Conservation (phyloP, 2,329 filamentous ascomycete genomes). For the Dactylella cylindrospora region DNA sequence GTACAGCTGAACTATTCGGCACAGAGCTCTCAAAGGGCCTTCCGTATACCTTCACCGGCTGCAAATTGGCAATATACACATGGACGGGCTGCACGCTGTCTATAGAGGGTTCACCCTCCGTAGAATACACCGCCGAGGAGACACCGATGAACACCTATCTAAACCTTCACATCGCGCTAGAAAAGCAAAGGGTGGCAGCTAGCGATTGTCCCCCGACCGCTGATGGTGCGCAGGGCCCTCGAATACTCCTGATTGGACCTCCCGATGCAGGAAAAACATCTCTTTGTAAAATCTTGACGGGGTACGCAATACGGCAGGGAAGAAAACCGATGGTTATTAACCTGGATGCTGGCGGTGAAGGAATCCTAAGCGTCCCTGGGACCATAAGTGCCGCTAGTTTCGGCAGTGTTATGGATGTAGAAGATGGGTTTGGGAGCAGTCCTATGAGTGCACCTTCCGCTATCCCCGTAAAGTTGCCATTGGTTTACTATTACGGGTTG, state of each 20-base stretch:
- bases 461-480: slow-evolving; percentile 84
- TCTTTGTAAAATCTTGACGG: slow-evolving; percentile 72
- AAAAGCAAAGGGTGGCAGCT: slow-evolving; percentile 68
- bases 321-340: slow-evolving; percentile 81
- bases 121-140: slow-evolving; percentile 66
- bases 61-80: slow-evolving; percentile 84
- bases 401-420: slow-evolving; percentile 81
- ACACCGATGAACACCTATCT: slow-evolving; percentile 78
- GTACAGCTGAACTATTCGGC: slow-evolving; percentile 90
- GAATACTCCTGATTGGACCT: slow-evolving; percentile 81
- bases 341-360: slow-evolving; percentile 72
- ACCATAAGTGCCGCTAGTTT: slow-evolving; percentile 85
- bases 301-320: slow-evolving; percentile 74
- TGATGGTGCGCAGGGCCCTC: slow-evolving; percentile 62
- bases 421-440: slow-evolving; percentile 84
- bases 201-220: slow-evolving; percentile 30
- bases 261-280: slow-evolving; percentile 81
- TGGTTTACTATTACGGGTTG: slow-evolving; percentile 86
- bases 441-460: slow-evolving; percentile 86
- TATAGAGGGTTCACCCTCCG: slow-evolving; percentile 64
- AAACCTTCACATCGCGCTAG: slow-evolving; percentile 85
- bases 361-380: slow-evolving; percentile 74
- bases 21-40: slow-evolving; percentile 83
- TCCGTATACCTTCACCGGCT: slow-evolving; percentile 76
- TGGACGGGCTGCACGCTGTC: slow-evolving; percentile 89